These are phyloP conservation scores for Linderniella brevidens DNA, from an alignment of 257 asterid genomes.

Conservation along the genomic window DNA sequence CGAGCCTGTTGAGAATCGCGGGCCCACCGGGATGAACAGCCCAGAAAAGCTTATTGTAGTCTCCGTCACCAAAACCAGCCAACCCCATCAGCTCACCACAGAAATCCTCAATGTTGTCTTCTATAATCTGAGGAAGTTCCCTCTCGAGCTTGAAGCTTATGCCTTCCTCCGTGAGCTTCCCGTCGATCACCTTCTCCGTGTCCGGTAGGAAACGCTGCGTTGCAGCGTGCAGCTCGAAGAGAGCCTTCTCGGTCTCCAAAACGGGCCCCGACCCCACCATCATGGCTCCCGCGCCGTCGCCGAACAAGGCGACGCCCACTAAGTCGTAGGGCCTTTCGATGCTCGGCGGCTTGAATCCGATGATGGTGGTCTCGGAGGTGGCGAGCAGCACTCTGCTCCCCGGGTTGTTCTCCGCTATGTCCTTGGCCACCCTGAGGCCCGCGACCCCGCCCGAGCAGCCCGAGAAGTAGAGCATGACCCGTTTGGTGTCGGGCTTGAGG, in stretches of 20 bases:
- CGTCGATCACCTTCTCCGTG: constrained; percentile 81
- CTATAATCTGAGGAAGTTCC: constrained; percentile 70
- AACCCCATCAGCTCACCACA: constrained; percentile 40
- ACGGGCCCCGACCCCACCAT: constrained; percentile 7
- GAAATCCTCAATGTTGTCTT: constrained; percentile 52
- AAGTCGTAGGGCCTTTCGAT: constrained; percentile 60
- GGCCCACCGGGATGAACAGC: constrained; percentile 99
- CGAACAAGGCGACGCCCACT: constrained; percentile 85
- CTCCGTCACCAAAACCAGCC: constrained; percentile 18
- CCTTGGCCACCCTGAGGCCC: constrained; percentile 89
- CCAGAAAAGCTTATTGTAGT: constrained; percentile 68
- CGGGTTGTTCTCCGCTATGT: constrained; percentile 89
- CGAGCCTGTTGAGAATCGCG: constrained; percentile 66
- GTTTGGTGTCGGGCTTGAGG: constrained; percentile 38
- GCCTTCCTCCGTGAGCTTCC: constrained; percentile 80
- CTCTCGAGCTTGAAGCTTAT: constrained; percentile 69
- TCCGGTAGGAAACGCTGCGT: constrained; percentile 64
- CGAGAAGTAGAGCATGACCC: constrained; percentile 74
- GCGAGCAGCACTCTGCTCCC: constrained; percentile 67
- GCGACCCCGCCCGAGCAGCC: constrained; percentile 99
- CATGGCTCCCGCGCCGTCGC: constrained; percentile 40
- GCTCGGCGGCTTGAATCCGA: constrained; percentile 82
- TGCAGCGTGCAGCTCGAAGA: constrained; percentile 63
- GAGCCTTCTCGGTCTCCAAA: constrained; percentile 17
- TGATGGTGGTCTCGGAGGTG: constrained; percentile 81